These are phyloP conservation scores for Penicillium sp. DNA, from an alignment of 2,329 filamentous ascomycete genomes.

Conservation along the genomic window DNA sequence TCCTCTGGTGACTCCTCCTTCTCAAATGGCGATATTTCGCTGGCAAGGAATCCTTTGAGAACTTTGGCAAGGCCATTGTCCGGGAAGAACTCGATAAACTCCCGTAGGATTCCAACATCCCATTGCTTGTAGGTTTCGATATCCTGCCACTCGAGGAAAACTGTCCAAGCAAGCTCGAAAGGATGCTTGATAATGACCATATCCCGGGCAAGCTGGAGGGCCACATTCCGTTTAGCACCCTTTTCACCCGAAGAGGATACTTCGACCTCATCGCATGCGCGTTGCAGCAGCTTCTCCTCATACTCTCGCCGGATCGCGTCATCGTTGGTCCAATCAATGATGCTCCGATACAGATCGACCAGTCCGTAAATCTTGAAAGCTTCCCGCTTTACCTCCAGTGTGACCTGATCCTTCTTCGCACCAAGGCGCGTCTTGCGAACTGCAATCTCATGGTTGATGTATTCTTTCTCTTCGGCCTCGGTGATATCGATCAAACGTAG, in stretches of 20 bases:
- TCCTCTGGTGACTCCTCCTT: constrained; percentile 51
- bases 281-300: constrained; percentile 82
- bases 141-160: constrained; percentile 86
- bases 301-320: constrained; percentile 78
- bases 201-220: constrained; percentile 73
- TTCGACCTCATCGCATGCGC: constrained; percentile 72
- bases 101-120: constrained; percentile 70
- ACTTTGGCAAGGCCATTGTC: constrained; percentile 77
- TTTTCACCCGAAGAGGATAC: constrained; percentile 67
- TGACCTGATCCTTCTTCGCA: constrained; percentile 77
- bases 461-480: constrained; percentile 80
- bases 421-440: constrained; percentile 84
- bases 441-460: constrained; percentile 83
- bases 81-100: constrained; percentile 80
- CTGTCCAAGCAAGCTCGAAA: constrained; percentile 83
- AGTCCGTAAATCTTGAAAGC: constrained; percentile 70
- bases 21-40: constrained; percentile 78
- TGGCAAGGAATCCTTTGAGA: constrained; percentile 74
- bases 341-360: constrained; percentile 72
- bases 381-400: constrained; percentile 79
- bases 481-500: constrained; percentile 75
- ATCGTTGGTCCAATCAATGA: constrained; percentile 86
- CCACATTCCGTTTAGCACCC: constrained; percentile 62
- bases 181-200: constrained; percentile 97
- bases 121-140: constrained; percentile 67